Evolutionary conservation across 1,139 yeast species (phyloP).

Genomic region (Saccharomyces pastorianus): DNA sequence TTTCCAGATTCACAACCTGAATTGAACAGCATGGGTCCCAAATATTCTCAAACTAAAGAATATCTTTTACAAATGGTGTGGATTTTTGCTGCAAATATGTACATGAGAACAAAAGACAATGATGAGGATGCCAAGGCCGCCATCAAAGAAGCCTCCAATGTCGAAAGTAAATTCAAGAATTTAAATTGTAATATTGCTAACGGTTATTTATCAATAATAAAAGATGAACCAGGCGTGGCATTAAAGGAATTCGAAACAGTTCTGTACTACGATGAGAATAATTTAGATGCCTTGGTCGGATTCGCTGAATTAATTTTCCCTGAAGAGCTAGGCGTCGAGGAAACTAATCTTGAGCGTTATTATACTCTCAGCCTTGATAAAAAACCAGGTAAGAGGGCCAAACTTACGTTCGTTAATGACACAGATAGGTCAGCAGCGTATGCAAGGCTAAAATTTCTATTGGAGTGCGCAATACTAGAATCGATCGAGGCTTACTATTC

Average conservation of each 20-base stretch:
- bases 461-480: constrained; percentile 50
- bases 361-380: constrained; percentile 7
- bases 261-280: constrained; percentile 43
- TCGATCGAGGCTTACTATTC: constrained; percentile 45
- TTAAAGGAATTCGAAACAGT: constrained; percentile 64
- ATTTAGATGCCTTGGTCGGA: constrained; percentile 59
- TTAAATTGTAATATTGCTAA: constrained; percentile 46
- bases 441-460: constrained; percentile 53
- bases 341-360: constrained; percentile 11
- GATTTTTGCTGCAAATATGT: constrained; percentile 67
- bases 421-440: constrained; percentile 58
- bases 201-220: constrained; percentile 41
- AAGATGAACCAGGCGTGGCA: constrained; percentile 37
- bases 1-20: constrained; percentile 36
- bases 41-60: constrained; percentile 11
- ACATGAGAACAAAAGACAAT: constrained; percentile 45
- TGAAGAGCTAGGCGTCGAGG: constrained; percentile 13
- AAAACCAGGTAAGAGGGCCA: neutral
- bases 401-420: constrained; percentile 33
- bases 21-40: constrained; percentile 14
- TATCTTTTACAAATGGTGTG: constrained; percentile 53
- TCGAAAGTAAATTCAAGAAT: constrained; percentile 21
- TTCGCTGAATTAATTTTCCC: constrained; percentile 48
- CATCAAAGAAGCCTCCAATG: constrained; percentile 58
- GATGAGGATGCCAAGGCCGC: constrained; percentile 63